These are phyloP conservation scores for Kalmanozyma brasiliensis DNA, from an alignment of 1,284 basidiomycete species.

Conservation along the genomic window DNA sequence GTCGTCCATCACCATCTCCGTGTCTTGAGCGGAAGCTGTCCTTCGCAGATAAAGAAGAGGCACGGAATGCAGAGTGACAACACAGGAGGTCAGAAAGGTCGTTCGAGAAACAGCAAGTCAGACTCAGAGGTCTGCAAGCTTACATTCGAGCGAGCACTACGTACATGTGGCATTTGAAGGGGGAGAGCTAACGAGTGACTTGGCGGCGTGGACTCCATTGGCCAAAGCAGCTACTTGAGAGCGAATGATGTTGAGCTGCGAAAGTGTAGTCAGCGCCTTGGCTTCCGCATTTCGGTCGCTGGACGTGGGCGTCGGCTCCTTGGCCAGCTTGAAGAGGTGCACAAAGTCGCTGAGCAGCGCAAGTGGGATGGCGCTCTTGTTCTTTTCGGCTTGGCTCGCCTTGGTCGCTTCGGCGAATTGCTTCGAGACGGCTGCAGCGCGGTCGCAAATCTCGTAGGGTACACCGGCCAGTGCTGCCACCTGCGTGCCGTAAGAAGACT, in stretches of 20 bases:
- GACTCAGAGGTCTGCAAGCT: slow-evolving; percentile 4
- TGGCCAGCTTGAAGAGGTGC: slow-evolving; percentile 55
- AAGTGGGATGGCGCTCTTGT: slow-evolving; percentile 53
- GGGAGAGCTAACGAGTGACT: slow-evolving; percentile 20
- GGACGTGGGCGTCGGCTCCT: slow-evolving; percentile 6
- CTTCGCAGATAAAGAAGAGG: slow-evolving; percentile 3
- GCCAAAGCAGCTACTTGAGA: slow-evolving; percentile 45
- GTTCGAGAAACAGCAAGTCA: slow-evolving; percentile 1
- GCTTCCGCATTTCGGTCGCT: slow-evolving; percentile 31
- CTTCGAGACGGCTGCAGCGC: slow-evolving; percentile 59
- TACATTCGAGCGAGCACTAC: slow-evolving; percentile 24
- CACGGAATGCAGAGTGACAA: neutral
- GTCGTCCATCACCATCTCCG: neutral
- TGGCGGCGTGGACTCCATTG: slow-evolving; percentile 11
- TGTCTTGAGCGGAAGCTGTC: slow-evolving; percentile 4
- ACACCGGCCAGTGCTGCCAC: slow-evolving; percentile 66
- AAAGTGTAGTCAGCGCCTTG: slow-evolving; percentile 32
- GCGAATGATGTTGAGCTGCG: slow-evolving; percentile 55
- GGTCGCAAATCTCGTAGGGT: slow-evolving; percentile 60
- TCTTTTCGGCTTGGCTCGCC: slow-evolving; percentile 55
- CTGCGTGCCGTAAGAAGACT: slow-evolving; percentile 80
- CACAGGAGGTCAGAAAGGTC: slow-evolving; percentile 16
- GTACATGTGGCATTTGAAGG: slow-evolving; percentile 41
- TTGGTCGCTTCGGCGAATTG: slow-evolving; percentile 59
- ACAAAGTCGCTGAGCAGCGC: slow-evolving; percentile 63